These are phyloP conservation scores for Phytophthora pinifolia DNA, from an alignment of 352 stramenopile species.

Conservation along the genomic window DNA sequence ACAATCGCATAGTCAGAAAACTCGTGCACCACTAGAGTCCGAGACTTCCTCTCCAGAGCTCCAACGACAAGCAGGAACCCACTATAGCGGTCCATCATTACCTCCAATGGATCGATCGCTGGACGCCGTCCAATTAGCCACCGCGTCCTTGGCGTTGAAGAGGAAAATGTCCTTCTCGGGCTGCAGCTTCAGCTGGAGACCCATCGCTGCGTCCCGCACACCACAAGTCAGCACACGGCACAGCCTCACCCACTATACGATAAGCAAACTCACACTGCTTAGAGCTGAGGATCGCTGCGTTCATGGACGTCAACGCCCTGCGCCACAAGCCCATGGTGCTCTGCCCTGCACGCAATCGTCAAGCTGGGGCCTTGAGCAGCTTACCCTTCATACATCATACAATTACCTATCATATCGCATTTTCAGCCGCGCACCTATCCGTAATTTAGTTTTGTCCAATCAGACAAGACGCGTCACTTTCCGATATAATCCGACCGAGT, in stretches of 20 bases:
- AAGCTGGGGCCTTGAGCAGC: slow-evolving; percentile 7
- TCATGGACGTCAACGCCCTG: slow-evolving; percentile 65
- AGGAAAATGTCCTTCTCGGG: slow-evolving; percentile 78
- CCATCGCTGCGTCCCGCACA: slow-evolving; percentile 44
- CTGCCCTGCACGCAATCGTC: background rate
- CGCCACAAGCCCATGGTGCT: slow-evolving; percentile 74
- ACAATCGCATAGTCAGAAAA: slow-evolving; percentile 8
- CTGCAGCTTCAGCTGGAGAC: slow-evolving; percentile 72
- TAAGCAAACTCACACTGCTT: slow-evolving; percentile 58
- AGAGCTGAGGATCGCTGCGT: slow-evolving; percentile 76
- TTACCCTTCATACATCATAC: background rate
- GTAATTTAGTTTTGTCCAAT: slow-evolving; percentile 8
- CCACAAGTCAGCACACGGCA: background rate
- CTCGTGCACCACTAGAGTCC: background rate
- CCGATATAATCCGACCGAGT: background rate
- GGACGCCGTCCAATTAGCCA: slow-evolving; percentile 65
- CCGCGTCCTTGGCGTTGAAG: slow-evolving; percentile 56
- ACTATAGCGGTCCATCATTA: slow-evolving; percentile 13
- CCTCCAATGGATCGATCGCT: slow-evolving; percentile 83
- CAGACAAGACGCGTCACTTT: slow-evolving; percentile 3
- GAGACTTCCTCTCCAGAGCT: too few relatives aligned
- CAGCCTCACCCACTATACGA: slow-evolving; percentile 4
- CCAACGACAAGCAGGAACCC: too few relatives aligned
- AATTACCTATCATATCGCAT: background rate
- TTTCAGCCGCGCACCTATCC: too few relatives aligned